Base-by-base conservation (phyloP, 129 eudicot species). In the Flaveria ramosissima region DNA sequence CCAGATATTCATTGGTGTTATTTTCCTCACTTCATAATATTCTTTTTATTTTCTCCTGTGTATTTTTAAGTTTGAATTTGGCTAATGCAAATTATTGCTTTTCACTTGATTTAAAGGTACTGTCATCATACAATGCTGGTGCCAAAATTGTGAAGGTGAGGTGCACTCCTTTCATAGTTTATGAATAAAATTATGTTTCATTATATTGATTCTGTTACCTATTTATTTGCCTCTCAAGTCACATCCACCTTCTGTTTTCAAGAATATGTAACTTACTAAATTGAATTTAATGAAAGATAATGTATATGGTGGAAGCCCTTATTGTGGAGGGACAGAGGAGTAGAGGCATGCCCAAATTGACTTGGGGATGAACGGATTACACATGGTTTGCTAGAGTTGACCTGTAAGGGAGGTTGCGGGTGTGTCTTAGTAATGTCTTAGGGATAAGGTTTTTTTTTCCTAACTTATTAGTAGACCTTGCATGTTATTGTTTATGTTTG, bases 131-230 rank as follows among this genome's bases (percentile, higher is more conserved):
- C 50, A 85, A 82, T 83, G 85, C 85, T 78, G 98, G 98, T 43
- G 98, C 98, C 57, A 87, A 82, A 80, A 85, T 90, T 56, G 89
- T 90, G 24, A 93, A 93, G 98, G 98, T 93, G 55, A 82, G 80
- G 19, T 30, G 7, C 53, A 17, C 57, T 14, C 60, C 7, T 46
- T 26, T 74, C 13, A 78, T 19, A 20, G 36, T 71, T 70, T n/a
- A 19, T 60, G 4, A 23, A 19, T 21, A 42, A 77, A 15, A 21
- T 41, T 62, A 15, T 32, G 20, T 20, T 56, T 46, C 4, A 6
- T 26, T 16, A 14, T 16, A 15, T 74, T 69, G 47, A 30, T 13
- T 21, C 5, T 30, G 46, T 32, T 30, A 15, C 21, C 70, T 6
- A 10, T 30, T 64, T 64, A 15, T 16, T 6, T 13, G 27, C 20